phyloP scores from a whole-genome alignment of 148 eudicot genomes.

The Oxyria digyna region DNA sequence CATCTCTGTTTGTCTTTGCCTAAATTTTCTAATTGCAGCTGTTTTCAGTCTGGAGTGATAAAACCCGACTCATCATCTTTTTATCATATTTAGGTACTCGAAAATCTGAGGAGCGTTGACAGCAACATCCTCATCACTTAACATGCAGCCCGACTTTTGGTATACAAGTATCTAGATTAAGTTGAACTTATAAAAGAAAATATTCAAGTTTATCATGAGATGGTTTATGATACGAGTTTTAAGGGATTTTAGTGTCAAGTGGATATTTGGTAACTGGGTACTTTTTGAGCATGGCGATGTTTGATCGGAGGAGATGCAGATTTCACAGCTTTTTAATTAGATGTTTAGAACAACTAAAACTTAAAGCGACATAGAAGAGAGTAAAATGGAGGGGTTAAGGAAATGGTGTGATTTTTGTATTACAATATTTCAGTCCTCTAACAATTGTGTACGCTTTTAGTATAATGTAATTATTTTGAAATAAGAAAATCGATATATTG shows the following conservation, averaged over 20 bases:
- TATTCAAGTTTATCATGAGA: neutral
- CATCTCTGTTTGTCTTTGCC: neutral
- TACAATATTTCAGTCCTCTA: too few species aligned
- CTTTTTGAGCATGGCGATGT: neutral
- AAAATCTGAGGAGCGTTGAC: neutral
- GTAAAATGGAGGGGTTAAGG: too few species aligned
- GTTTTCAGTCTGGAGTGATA: neutral
- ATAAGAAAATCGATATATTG: too few species aligned
- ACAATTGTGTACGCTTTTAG: too few species aligned
- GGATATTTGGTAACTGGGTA: neutral
- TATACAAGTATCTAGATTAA: neutral
- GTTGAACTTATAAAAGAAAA: neutral
- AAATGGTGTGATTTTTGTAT: too few species aligned
- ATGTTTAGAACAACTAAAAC: too few species aligned
- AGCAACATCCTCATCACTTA: neutral
- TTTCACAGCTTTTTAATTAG: neutral
- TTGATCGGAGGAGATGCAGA: neutral
- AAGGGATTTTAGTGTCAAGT: neutral
- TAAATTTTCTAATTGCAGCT: neutral
- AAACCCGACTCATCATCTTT: neutral
- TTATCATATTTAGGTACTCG: neutral
- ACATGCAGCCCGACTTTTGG: slow-evolving; percentile 4
- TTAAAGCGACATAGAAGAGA: too few species aligned
- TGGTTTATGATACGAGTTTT: neutral
- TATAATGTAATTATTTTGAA: too few species aligned